phyloP scores from a whole-genome alignment of 805 yeast species.

The Grigorovia transvaalensis region DNA sequence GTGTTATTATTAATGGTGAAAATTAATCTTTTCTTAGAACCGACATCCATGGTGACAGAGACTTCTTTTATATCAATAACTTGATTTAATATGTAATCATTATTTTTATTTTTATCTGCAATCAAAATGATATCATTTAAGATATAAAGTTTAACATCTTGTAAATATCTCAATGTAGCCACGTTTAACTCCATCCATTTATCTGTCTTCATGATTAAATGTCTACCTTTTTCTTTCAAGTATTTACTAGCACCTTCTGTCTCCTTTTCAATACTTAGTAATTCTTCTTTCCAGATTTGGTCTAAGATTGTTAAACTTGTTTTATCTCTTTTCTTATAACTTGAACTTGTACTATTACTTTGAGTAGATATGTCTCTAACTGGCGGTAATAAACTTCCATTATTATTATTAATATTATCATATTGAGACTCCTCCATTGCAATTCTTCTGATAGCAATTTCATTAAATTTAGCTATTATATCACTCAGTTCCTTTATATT shows the following conservation, averaged over 20 bases:
- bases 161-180: constrained; percentile 72
- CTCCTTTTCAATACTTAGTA: constrained; percentile 59
- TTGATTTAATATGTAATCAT: constrained; percentile 54
- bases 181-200: constrained; percentile 75
- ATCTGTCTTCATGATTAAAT: constrained; percentile 65
- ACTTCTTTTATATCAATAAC: constrained; percentile 70
- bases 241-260: constrained; percentile 67
- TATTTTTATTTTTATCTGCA: constrained; percentile 49
- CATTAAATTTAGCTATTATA: constrained; percentile 48
- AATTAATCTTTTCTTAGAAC: constrained; percentile 11
- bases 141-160: constrained; percentile 65
- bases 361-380: constrained; percentile 3
- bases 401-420: not conserved
- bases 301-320: constrained; percentile 64
- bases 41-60: constrained; percentile 29
- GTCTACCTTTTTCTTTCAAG: constrained; percentile 42
- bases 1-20: constrained; percentile 7
- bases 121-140: constrained; percentile 68
- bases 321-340: constrained; percentile 36
- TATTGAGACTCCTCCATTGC: constrained; percentile 33
- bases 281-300: constrained; percentile 69
- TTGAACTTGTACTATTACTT: not conserved
- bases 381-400: constrained; percentile 16
- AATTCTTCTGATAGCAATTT: constrained; percentile 49
- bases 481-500: constrained; percentile 50